Evolutionary conservation across 129 eudicot genomes (phyloP).

Genomic region (Flaveria sonorensis): DNA sequence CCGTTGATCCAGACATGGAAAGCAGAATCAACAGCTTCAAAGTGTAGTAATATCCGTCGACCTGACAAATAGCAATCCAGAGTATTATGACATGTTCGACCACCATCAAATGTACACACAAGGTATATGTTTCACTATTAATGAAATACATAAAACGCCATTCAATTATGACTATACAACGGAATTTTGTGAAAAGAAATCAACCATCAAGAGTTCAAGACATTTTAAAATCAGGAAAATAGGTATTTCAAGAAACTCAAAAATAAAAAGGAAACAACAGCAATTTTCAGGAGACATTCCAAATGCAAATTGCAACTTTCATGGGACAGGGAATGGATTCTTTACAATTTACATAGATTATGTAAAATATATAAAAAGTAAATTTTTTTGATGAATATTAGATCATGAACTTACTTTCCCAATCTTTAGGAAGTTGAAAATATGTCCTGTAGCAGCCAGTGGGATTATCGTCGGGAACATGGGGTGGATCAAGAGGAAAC

Average conservation of each 20-base stretch:
- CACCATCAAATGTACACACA: slow-evolving; percentile 2
- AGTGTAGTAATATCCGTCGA: slow-evolving; percentile 85
- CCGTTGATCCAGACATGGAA: slow-evolving; percentile 94
- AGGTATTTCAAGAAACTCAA: not conserved
- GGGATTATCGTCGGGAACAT: slow-evolving; percentile 81
- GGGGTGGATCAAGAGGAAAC: slow-evolving; percentile 89
- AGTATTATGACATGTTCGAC: not conserved
- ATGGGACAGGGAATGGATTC: slow-evolving; percentile 7
- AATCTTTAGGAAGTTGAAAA: slow-evolving; percentile 77
- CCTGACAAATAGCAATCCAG: slow-evolving; percentile 48
- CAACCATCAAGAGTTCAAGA: not conserved
- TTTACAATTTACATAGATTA: slow-evolving; percentile 1
- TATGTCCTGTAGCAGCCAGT: slow-evolving; percentile 93
- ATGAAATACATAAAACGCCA: not conserved
- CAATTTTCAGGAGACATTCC: too few relatives aligned
- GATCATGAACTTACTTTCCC: slow-evolving; percentile 67
- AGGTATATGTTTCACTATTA: not conserved
- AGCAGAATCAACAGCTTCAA: slow-evolving; percentile 99
- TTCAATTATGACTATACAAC: not conserved
- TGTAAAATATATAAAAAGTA: not conserved
- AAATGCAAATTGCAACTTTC: not conserved
- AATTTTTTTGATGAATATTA: not conserved
- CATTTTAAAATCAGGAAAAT: not conserved
- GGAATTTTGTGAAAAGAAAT: not conserved
- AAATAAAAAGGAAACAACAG: not conserved